These are phyloP conservation scores for Paecilomyces dactylethromorphus DNA, from an alignment of 2,329 filamentous ascomycete genomes.

Conservation along the genomic window DNA sequence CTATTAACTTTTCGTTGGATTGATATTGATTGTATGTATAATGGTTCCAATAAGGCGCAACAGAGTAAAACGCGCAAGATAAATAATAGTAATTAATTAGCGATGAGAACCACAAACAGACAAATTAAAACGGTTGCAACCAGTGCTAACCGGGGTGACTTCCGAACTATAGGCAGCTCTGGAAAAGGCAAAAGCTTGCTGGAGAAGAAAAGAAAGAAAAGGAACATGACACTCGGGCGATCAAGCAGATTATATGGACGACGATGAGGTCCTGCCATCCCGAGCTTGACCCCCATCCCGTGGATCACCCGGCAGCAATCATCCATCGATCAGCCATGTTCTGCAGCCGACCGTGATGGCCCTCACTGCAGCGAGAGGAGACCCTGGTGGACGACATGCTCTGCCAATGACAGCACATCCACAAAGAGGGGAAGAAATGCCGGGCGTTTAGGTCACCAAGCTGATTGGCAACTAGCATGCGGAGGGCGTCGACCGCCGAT, in stretches of 20 bases:
- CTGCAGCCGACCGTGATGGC: not conserved
- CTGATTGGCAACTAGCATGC: not conserved
- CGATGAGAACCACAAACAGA: constrained; percentile 33
- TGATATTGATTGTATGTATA: constrained; percentile 28
- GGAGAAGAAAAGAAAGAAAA: constrained; percentile 47
- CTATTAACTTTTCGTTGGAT: constrained; percentile 1
- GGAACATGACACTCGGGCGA: constrained; percentile 16
- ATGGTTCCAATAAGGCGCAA: constrained; percentile 21
- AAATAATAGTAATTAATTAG: constrained; percentile 22
- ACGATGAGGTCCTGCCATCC: constrained; percentile 1
- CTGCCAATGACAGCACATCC: not conserved
- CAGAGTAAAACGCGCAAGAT: constrained; percentile 5
- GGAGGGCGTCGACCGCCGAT: not conserved
- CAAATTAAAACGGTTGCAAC: constrained; percentile 42
- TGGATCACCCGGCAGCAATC: not conserved
- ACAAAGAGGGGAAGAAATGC: not conserved
- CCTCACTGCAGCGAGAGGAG: not conserved
- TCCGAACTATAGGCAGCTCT: constrained; percentile 41
- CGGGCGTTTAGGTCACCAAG: not conserved
- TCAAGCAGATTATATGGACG: not conserved
- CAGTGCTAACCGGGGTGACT: constrained; percentile 32
- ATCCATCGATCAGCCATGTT: not conserved
- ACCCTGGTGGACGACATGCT: not conserved
- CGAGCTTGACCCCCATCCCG: not conserved
- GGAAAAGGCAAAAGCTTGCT: constrained; percentile 55